These are phyloP conservation scores for Capronia epimyces DNA, from an alignment of 2,329 filamentous ascomycete genomes.

Conservation along the genomic window DNA sequence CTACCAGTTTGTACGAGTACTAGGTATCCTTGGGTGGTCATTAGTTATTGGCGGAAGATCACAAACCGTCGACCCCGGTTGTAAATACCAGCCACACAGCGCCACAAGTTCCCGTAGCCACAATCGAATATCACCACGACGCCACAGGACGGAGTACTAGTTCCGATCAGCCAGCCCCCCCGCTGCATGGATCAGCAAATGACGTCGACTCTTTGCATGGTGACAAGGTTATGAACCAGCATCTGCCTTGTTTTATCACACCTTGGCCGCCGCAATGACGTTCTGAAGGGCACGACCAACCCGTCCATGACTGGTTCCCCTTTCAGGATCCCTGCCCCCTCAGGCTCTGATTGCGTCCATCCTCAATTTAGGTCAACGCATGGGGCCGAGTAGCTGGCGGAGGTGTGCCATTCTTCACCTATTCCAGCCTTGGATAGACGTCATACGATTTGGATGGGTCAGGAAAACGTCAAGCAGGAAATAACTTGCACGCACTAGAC, in stretches of 20 bases:
- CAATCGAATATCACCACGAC: slow-evolving; percentile 23
- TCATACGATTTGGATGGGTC: slow-evolving; percentile 11
- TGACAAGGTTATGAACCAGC: slow-evolving; percentile 1
- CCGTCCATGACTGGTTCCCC: slow-evolving; percentile 5
- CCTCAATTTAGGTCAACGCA: slow-evolving; percentile 10
- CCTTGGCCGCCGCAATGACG: slow-evolving; percentile 8
- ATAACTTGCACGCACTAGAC: slow-evolving; percentile 1
- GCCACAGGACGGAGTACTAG: slow-evolving; percentile 9
- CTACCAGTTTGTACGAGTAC: not conserved
- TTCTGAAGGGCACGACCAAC: slow-evolving; percentile 4
- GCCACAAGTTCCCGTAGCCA: too few relatives aligned
- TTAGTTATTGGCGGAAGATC: not conserved
- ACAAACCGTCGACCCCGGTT: not conserved
- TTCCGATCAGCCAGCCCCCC: not conserved
- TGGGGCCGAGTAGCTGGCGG: not conserved
- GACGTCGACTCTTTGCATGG: slow-evolving; percentile 10
- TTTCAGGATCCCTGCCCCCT: slow-evolving; percentile 1
- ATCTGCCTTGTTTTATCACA: slow-evolving; percentile 14
- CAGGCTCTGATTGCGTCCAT: not conserved
- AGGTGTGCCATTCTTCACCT: not conserved
- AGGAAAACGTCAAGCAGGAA: not conserved
- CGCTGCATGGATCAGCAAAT: slow-evolving; percentile 10
- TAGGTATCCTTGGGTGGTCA: too few relatives aligned
- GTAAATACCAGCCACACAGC: slow-evolving; percentile 5
- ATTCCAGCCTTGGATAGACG: slow-evolving; percentile 13